Base-by-base conservation (phyloP, 495 filamentous ascomycete genomes). In the Neurospora sp. region DNA sequence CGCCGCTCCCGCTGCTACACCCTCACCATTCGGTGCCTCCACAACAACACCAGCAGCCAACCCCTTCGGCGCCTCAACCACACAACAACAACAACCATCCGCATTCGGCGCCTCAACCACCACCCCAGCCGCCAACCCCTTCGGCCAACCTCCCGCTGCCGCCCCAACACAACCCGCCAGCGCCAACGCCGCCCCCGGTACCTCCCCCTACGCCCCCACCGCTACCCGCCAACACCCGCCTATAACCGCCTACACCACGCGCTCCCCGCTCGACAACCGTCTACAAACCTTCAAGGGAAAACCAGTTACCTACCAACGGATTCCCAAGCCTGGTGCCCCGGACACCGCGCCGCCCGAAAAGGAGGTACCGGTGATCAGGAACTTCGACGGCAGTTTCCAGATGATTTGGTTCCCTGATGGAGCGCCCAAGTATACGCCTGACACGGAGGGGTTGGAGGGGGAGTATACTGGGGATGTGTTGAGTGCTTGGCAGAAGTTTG, bases 351-450 rank as follows among this genome's bases (percentile, higher is more conserved):
- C 53, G 2, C 53, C 53, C 6, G 75, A 76, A 16, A 78, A 76
- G 18, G 75, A 75, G 1, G 74, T 75, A n/a, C 79, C 84, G 0
- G 78, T 82, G 3, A 69, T 82, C n/a, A 76, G 77, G 8, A 80
- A 80, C 53, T 76, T 79, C 37, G 80, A 85, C 69, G 84, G 84
- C 4, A 75, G 82, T 5, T 85, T 80, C 72, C 83, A 87, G 38
- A 86, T 85, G 41, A 87, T 95, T 31, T 90, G 90, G 82, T 92
- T 91, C 75, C 90, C 91, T 1, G 82, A 90, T 39, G 92, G 92
- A 1, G 84, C 90, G n/a, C 91, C 91, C 2, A 77, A 82, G 1
- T 86, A 88, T 53, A 85, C 84, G 68, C 81, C 80, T 68, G 83
- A 86, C 68, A 85, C 85, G n/a, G 87, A 88, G 69, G 81, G 85